A percentile compares a stretch with the other conserved stretches of the same genome.
Evolutionary conservation across 2,329 filamentous ascomycete species (phyloP).

Genomic region (Colletotrichum echinochloae): DNA sequence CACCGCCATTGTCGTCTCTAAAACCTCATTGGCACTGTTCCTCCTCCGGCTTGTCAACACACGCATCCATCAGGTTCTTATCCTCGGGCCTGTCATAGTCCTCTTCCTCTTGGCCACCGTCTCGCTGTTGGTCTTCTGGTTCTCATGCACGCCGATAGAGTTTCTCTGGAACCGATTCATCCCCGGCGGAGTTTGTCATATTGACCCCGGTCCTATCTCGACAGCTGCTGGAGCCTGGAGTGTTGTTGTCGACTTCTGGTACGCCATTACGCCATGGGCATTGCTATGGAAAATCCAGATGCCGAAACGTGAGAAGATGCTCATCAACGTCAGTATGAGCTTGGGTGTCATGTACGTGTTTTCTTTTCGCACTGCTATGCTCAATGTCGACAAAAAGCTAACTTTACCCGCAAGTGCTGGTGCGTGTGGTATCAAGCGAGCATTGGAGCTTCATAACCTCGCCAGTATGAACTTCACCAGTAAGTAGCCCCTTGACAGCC

Average conservation of each 20-base stretch:
- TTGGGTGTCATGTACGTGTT: conserved; percentile 52
- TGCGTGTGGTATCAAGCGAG: conserved; percentile 46
- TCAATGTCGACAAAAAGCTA: not conserved
- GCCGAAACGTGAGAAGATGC: conserved; percentile 58
- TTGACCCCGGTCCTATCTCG: conserved; percentile 34
- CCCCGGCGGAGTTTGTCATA: conserved; percentile 22
- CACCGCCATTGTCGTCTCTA: conserved; percentile 35
- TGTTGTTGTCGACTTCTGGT: conserved; percentile 54
- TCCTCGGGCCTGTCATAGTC: conserved; percentile 28
- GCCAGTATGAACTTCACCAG: conserved; percentile 44
- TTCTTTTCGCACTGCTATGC: too few species aligned
- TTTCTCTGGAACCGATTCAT: conserved; percentile 38
- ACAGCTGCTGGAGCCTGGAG: conserved; percentile 35
- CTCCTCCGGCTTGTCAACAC: conserved; percentile 35
- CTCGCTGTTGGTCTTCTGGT: conserved; percentile 37
- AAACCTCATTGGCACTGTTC: conserved; percentile 36
- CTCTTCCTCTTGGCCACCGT: conserved; percentile 18
- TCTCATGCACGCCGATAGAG: conserved; percentile 30
- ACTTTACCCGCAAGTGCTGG: conserved; percentile 43
- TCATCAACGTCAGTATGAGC: conserved; percentile 57
- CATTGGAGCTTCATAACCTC: conserved; percentile 47
- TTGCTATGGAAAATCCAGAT: conserved; percentile 59
- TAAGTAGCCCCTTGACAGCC: not conserved
- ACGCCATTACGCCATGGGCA: conserved; percentile 57
- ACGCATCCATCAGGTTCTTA: conserved; percentile 22